Evolutionary conservation across 805 yeast genomes (phyloP).

Genomic region (Yamadazyma takamatsuzukensis): DNA sequence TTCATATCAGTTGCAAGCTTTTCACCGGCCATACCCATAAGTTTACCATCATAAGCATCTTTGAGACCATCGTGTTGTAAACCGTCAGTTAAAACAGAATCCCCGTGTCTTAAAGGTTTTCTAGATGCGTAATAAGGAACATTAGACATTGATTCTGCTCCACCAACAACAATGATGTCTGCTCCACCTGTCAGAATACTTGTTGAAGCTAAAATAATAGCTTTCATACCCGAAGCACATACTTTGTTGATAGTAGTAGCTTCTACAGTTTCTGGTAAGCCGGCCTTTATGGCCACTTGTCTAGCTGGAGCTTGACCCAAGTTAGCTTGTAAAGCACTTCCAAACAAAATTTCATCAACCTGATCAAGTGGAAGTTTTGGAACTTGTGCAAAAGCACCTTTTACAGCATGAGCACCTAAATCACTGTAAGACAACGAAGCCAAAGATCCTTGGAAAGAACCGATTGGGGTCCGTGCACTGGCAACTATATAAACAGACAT

Average conservation of each 20-base stretch:
- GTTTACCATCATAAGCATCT: constrained; percentile 82
- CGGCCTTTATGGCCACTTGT: constrained; percentile 89
- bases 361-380: constrained; percentile 71
- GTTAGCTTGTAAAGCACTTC: constrained; percentile 86
- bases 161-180: constrained; percentile 91
- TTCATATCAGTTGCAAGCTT: constrained; percentile 82
- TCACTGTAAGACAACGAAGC: constrained; percentile 74
- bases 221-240: constrained; percentile 92
- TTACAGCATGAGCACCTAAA: constrained; percentile 87
- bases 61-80: constrained; percentile 84
- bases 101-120: constrained; percentile 85
- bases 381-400: constrained; percentile 75
- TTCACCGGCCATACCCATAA: constrained; percentile 97
- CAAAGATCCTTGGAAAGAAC: constrained; percentile 85
- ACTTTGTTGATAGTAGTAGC: constrained; percentile 94
- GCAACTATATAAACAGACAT: constrained; percentile 76
- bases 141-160: constrained; percentile 95
- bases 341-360: constrained; percentile 87
- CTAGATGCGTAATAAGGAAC: constrained; percentile 89
- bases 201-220: constrained; percentile 86
- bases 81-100: constrained; percentile 74
- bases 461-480: constrained; percentile 91
- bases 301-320: constrained; percentile 97
- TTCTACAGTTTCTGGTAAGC: constrained; percentile 73
- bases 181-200: constrained; percentile 82